Conservation (phyloP, 257 asterid species). For the Gentiana macrophylla region DNA sequence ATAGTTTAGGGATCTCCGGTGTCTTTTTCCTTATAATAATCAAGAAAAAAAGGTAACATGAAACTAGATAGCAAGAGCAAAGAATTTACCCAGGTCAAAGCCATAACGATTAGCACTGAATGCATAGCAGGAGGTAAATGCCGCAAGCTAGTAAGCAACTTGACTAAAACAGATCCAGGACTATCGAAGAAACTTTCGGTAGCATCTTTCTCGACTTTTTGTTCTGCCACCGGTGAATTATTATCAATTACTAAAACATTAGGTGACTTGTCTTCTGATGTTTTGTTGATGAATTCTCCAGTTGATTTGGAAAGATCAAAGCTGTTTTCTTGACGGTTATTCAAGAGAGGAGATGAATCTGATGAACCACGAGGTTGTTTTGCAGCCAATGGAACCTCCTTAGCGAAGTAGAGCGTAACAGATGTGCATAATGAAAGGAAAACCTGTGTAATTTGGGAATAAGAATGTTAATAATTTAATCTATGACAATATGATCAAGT, state of each 20-base stretch:
- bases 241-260: constrained; percentile 18
- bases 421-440: constrained; percentile 71
- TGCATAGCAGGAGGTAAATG: constrained; percentile 98
- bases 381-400: constrained; percentile 63
- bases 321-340: constrained; percentile 35
- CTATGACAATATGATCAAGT: background rate
- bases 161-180: constrained; percentile 97
- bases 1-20: too few species aligned
- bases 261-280: constrained; percentile 29
- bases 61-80: background rate
- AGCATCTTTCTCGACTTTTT: constrained; percentile 30
- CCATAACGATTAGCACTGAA: constrained; percentile 93
- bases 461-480: constrained; percentile 1
- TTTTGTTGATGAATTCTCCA: constrained; percentile 16
- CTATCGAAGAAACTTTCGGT: constrained; percentile 50
- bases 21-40: background rate
- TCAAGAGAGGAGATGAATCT: constrained; percentile 92
- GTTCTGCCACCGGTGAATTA: constrained; percentile 28
- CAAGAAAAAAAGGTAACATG: background rate
- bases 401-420: constrained; percentile 85
- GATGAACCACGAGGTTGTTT: constrained; percentile 38
- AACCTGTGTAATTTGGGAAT: constrained; percentile 34
- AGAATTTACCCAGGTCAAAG: constrained; percentile 87
- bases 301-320: constrained; percentile 37
- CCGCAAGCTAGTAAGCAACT: constrained; percentile 87